A percentile compares a stretch with the other conserved stretches of the same genome.
These are phyloP conservation scores for Ascochyta koolunga DNA, from an alignment of 2,329 filamentous ascomycete species.

Conservation along the genomic window DNA sequence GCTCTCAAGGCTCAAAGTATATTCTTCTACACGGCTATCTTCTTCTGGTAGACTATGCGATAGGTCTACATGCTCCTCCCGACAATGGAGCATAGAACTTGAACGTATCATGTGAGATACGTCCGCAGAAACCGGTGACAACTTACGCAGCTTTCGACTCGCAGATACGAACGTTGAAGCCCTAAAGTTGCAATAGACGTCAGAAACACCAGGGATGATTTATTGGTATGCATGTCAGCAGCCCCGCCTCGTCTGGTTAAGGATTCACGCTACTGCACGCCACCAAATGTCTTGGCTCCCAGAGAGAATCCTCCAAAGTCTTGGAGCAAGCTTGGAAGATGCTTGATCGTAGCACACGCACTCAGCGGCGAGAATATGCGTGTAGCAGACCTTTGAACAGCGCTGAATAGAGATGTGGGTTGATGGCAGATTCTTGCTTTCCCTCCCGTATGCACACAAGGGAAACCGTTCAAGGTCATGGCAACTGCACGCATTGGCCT, in stretches of 20 bases:
- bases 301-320: neutral
- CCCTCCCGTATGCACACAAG: neutral
- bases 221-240: slow-evolving; percentile 14
- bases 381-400: neutral
- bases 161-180: neutral
- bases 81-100: neutral
- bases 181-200: neutral
- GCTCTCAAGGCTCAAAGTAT: neutral
- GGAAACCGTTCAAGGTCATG: neutral
- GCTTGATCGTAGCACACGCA: too few relatives aligned
- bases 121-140: neutral
- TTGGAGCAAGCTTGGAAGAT: neutral
- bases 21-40: neutral
- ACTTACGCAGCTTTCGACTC: neutral
- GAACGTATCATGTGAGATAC: neutral
- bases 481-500: slow-evolving; percentile 10
- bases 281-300: slow-evolving; percentile 1
- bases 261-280: slow-evolving; percentile 2
- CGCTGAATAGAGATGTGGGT: neutral
- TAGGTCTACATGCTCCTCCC: neutral
- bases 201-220: neutral
- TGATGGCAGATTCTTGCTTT: neutral
- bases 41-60: neutral
- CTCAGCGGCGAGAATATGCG: too few relatives aligned
- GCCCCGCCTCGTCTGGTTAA: neutral